These are phyloP conservation scores for Globisporangium abappressorium DNA, from an alignment of 352 stramenopile species.

Conservation along the genomic window DNA sequence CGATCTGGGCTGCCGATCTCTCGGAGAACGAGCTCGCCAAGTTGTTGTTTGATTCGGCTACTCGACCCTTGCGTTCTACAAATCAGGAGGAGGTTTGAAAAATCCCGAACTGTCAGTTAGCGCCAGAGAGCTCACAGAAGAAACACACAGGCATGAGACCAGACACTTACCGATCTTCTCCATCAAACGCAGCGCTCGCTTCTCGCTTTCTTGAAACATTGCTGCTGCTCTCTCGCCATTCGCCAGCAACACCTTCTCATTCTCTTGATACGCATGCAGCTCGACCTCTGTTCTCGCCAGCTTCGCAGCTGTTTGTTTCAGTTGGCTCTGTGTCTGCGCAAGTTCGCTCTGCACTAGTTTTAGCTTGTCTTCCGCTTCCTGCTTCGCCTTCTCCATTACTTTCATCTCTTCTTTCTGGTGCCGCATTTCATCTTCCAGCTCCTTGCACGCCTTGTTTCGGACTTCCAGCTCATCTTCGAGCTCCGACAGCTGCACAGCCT, in stretches of 20 bases:
- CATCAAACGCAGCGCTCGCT: constrained; percentile 36
- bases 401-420: constrained; percentile 46
- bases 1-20: constrained; percentile 41
- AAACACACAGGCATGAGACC: neutral
- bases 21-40: constrained; percentile 42
- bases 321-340: constrained; percentile 26
- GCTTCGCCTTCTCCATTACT: constrained; percentile 39
- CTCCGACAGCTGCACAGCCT: constrained; percentile 69
- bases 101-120: neutral
- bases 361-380: constrained; percentile 44
- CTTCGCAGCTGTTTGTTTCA: constrained; percentile 28
- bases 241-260: constrained; percentile 55
- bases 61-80: constrained; percentile 41
- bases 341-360: constrained; percentile 30
- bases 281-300: constrained; percentile 27
- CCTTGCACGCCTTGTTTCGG: constrained; percentile 54
- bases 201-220: constrained; percentile 58
- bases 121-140: neutral
- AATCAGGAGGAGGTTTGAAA: neutral
- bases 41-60: constrained; percentile 49
- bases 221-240: constrained; percentile 47
- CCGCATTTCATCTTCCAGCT: constrained; percentile 67
- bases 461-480: constrained; percentile 81
- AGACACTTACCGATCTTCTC: constrained; percentile 46
- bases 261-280: constrained; percentile 47